Evolutionary conservation across 2,329 filamentous ascomycete species (phyloP), one percentile per base, ranked within the genome.

Genomic region (Neocucurbitaria cava): DNA sequence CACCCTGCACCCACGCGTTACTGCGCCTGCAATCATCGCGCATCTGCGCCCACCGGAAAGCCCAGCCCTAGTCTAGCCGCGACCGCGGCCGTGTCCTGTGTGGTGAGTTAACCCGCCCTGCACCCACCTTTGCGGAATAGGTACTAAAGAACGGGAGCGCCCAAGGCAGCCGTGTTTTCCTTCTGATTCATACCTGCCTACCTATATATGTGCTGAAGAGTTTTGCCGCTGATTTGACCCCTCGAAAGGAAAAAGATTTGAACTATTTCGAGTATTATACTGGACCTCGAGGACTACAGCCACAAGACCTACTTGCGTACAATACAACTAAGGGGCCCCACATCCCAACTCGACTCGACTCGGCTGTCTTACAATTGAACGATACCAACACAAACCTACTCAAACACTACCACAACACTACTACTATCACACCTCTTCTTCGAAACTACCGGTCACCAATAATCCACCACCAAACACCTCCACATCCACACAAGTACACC

Each of bases 21-120:
- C 46, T 48, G 35, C 52, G 40, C 36, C 33, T 36, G 46, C 52
- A 26, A 49, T 49, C 52, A 54, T 49, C 39, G 41, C 35, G 46
- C 52, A 49, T 33, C 41, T 39, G 21, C 23, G 42, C 44, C 39
- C 39, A 40, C 5, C 24, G 9, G 24, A n/a, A n/a, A n/a, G n/a
- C n/a, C n/a, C n/a, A n/a, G n/a, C n/a, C 24, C 24, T 26, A 30
- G 17, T 35, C 46, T 17, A 52, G 49, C 49, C 49, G 48, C 48
- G 39, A 39, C 39, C 44, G 18, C n/a, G n/a, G n/a, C n/a, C n/a
- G n/a, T n/a, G n/a, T n/a, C n/a, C n/a, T n/a, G n/a, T n/a, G n/a
- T 39, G 9, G 44, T 45, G 31, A 48, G 50, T 35, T n/a, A n/a
- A n/a, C n/a, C n/a, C n/a, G n/a, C n/a, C n/a, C n/a, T n/a, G n/a